phyloP scores from a whole-genome alignment of 768 basidiomycete species.

The Panus rudis region DNA sequence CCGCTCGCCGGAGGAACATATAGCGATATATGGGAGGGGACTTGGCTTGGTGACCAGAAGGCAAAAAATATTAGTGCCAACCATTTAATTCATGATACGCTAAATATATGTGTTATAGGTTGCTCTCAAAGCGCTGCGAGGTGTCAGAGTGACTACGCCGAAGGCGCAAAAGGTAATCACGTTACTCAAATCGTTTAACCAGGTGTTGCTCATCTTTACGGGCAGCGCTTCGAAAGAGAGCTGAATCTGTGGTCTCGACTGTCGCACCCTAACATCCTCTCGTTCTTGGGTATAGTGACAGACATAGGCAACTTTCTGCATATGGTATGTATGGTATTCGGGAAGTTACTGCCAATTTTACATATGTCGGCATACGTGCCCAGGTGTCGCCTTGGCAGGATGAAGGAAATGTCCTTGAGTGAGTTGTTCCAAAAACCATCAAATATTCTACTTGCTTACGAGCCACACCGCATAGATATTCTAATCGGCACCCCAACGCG shows the following conservation, averaged over 20 bases:
- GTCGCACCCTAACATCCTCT: not conserved
- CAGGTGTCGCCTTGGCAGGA: slow-evolving; percentile 7
- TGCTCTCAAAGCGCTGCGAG: slow-evolving; percentile 1
- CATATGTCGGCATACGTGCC: not conserved
- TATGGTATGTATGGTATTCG: not conserved
- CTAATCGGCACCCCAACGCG: not conserved
- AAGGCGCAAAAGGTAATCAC: not conserved
- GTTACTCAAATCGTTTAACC: not conserved
- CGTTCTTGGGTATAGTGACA: slow-evolving; percentile 1
- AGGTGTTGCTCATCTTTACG: too few species aligned
- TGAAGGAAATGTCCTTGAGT: slow-evolving; percentile 4
- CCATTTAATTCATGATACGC: not conserved
- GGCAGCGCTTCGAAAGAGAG: slow-evolving; percentile 1
- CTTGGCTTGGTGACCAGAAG: slow-evolving; percentile 1
- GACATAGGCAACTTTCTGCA: not conserved
- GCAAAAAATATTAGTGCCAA: slow-evolving; percentile 1
- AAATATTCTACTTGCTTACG: not conserved
- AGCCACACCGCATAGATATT: not conserved
- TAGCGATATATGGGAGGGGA: not conserved
- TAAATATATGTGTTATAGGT: not conserved
- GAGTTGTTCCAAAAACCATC: not conserved
- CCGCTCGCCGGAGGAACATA: slow-evolving; percentile 1
- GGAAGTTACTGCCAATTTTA: not conserved
- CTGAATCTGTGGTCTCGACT: slow-evolving; percentile 1
- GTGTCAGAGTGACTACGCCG: not conserved